phyloP scores from a whole-genome alignment of 1,284 basidiomycete genomes.

The Xanthoconium separans region DNA sequence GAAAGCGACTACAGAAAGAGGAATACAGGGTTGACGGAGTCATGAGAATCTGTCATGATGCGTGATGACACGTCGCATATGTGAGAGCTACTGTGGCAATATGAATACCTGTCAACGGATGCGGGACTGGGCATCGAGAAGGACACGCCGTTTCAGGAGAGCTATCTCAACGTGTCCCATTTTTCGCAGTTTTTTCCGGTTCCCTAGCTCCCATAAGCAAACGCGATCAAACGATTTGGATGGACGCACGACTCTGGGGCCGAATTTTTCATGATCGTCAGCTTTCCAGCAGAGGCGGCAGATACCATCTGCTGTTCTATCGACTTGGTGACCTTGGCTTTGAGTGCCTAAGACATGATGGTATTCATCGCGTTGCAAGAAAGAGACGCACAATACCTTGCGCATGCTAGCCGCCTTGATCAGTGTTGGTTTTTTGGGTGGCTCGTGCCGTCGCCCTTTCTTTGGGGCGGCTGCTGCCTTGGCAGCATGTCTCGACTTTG shows the following conservation, averaged over 20 bases:
- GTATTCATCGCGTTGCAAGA: neutral
- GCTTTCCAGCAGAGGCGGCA: conserved; percentile 81
- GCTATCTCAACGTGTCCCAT: conserved; percentile 20
- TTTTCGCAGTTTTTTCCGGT: conserved; percentile 15
- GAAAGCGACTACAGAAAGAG: neutral
- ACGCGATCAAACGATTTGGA: neutral
- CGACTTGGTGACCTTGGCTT: conserved; percentile 84
- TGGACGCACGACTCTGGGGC: conserved; percentile 41
- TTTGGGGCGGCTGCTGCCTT: conserved; percentile 66
- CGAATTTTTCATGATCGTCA: conserved; percentile 84
- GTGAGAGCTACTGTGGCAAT: conserved; percentile 5
- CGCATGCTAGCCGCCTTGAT: conserved; percentile 71
- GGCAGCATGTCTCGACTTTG: conserved; percentile 50
- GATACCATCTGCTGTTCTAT: conserved; percentile 88
- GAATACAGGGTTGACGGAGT: neutral
- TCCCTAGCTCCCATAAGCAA: conserved; percentile 22
- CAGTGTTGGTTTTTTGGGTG: conserved; percentile 69
- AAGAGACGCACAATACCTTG: conserved; percentile 44
- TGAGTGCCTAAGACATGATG: conserved; percentile 57
- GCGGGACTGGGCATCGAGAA: neutral
- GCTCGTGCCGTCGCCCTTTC: conserved; percentile 68
- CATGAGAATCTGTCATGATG: neutral
- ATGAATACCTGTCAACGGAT: neutral
- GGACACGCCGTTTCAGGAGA: conserved; percentile 7
- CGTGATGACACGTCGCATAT: neutral